Base-by-base conservation (phyloP, 768 basidiomycete species). In the Pleurotus platypus region DNA sequence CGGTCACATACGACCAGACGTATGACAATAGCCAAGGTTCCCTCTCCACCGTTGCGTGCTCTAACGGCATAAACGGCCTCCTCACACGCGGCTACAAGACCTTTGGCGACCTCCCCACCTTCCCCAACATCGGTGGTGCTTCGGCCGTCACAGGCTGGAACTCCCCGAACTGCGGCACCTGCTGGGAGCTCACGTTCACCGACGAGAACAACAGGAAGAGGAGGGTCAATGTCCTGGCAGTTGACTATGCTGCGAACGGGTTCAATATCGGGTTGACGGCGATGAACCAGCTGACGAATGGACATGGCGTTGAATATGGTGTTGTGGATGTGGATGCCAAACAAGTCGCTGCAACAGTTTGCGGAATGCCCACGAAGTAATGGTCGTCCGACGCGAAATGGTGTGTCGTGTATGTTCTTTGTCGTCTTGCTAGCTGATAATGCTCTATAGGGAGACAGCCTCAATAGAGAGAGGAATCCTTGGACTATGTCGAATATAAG, bases 101-200 rank as follows among this genome's bases (percentile, higher is more conserved):
- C 38, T 81, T 86, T 50, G 74, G 71, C 12, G 69, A 71, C 38
- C 67, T 88, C 26, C 84, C 85, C 2, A 70, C 68, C 46, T 89
- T 85, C 73, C 84, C 86, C 0, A 65, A 72, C 66, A 82, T 88
- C 62, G 85, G 83, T 27, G 85, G 80, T 1, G 80, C 75, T 0
- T 70, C 74, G 13, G 81, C 76, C 38, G 71, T 87, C 56, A 67
- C 66, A 5, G 78, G 76, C 24, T 86, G 70, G 68, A 75, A 82
- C 64, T 85, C 83, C 1, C 58, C 66, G 1, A 69, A 72, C 45
- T 88, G 86, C 61, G 84, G 83, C 1, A 75, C 77, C 22, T 88
- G 87, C 68, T 88, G 84, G 84, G 55, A 74, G 57, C 64, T 87
- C 60, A 77, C 78, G 4, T 86, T 76, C 67, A 72, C 73, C 38